Evolutionary conservation across 2,329 filamentous ascomycete genomes (phyloP).

Genomic region (Sclerotinia trifoliorum): DNA sequence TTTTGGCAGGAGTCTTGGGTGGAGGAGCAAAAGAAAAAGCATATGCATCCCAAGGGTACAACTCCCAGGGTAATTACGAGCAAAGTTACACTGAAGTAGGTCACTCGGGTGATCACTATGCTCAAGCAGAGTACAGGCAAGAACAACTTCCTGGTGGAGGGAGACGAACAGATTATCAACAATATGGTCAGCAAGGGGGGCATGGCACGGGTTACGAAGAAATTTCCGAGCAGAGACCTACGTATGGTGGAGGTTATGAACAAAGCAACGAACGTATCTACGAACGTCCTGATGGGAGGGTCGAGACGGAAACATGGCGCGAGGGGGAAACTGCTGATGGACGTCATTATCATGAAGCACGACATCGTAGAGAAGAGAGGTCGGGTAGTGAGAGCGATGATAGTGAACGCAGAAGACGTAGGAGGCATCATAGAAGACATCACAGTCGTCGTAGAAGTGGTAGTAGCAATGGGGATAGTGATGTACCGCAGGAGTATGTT

Average conservation of each 20-base stretch:
- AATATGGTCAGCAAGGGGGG: conserved; percentile 49
- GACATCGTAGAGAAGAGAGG: conserved; percentile 31
- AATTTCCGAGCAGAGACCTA: conserved; percentile 53
- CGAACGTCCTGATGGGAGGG: conserved; percentile 41
- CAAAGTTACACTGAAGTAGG: conserved; percentile 62
- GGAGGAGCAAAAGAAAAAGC: conserved; percentile 47
- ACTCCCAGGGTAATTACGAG: conserved; percentile 59
- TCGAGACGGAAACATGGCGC: conserved; percentile 34
- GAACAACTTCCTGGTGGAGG: conserved; percentile 59
- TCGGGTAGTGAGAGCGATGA: conserved; percentile 37
- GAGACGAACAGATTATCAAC: conserved; percentile 57
- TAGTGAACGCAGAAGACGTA: conserved; percentile 35
- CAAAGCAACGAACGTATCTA: conserved; percentile 56
- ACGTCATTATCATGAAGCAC: conserved; percentile 27
- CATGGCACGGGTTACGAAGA: conserved; percentile 58
- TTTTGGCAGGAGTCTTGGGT: conserved; percentile 62
- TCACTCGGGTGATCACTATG: conserved; percentile 44
- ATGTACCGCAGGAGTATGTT: conserved; percentile 27
- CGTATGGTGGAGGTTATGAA: conserved; percentile 56
- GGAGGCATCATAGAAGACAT: conserved; percentile 37
- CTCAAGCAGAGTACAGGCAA: conserved; percentile 44
- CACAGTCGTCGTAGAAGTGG: conserved; percentile 23
- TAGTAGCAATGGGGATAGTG: conserved; percentile 28
- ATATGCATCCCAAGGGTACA: conserved; percentile 53
- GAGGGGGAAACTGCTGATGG: conserved; percentile 30